Evolutionary conservation across 140 eudicot genomes (phyloP).

Genomic region (Senecio squalidus): DNA sequence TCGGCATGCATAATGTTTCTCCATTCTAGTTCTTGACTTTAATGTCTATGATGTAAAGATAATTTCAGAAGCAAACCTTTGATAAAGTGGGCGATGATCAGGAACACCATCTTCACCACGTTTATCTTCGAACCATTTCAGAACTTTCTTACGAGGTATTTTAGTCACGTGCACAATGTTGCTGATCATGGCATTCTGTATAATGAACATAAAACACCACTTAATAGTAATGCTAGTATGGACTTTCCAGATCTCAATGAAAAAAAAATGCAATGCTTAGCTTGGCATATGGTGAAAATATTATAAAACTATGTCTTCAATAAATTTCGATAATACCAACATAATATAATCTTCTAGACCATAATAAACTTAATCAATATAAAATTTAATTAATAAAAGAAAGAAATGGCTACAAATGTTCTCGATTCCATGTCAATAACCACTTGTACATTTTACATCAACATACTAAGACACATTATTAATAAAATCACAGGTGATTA

Average conservation of each 20-base stretch:
- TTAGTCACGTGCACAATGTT: slow-evolving; percentile 84
- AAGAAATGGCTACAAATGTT: no score
- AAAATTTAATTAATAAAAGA: no score
- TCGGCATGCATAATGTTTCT: slow-evolving; percentile 1
- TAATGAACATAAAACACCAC: slow-evolving; percentile 9
- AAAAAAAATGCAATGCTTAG: no score
- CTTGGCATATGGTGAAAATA: no score
- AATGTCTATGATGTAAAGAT: slow-evolving; percentile 5
- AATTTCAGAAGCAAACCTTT: slow-evolving; percentile 38
- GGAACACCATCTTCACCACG: slow-evolving; percentile 87
- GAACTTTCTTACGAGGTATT: slow-evolving; percentile 69
- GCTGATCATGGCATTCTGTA: slow-evolving; percentile 88
- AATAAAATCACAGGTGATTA: no score
- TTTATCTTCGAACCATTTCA: slow-evolving; percentile 94
- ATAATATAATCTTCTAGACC: background rate
- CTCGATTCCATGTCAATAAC: no score
- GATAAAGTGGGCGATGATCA: slow-evolving; percentile 56
- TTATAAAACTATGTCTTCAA: background rate
- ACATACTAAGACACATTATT: no score
- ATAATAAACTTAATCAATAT: no score
- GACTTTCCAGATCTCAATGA: no score
- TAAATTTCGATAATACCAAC: background rate
- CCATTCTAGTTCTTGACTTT: background rate
- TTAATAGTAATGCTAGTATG: background rate
- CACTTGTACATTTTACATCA: no score